Evolutionary conservation across 805 yeast species (phyloP).

Genomic region (Sungouiella blattae): DNA sequence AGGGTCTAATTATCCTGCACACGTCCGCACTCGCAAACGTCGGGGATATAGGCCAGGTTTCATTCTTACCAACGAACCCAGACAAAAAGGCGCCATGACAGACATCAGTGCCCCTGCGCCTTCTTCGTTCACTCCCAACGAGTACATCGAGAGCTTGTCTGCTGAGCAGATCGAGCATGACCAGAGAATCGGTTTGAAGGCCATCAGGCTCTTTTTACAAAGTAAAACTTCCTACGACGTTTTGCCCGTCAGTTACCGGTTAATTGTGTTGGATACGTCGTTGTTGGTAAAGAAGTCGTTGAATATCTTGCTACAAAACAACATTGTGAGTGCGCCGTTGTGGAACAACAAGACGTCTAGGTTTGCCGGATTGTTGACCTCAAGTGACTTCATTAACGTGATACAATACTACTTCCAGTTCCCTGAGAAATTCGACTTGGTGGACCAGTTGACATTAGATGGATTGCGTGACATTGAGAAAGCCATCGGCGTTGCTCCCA

Average conservation of each 20-base stretch:
- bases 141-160: conserved; percentile 38
- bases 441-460: conserved; percentile 79
- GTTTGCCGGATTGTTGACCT: conserved; percentile 91
- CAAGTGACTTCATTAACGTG: conserved; percentile 90
- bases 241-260: conserved; percentile 87
- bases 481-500: conserved; percentile 79
- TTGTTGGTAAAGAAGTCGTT: conserved; percentile 85
- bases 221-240: conserved; percentile 96
- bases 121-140: conserved; percentile 37
- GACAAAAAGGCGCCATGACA: conserved; percentile 11
- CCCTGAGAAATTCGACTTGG: conserved; percentile 84
- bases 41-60: too few relatives aligned
- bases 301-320: conserved; percentile 85
- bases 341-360: conserved; percentile 89
- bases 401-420: conserved; percentile 88
- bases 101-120: conserved; percentile 19
- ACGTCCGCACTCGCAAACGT: conserved; percentile 1
- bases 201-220: conserved; percentile 79
- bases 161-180: conserved; percentile 48
- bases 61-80: too few relatives aligned
- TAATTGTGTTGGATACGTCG: conserved; percentile 91
- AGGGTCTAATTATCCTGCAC: neutral
- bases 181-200: conserved; percentile 72
- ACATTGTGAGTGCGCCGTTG: conserved; percentile 92
- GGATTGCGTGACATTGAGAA: conserved; percentile 84